A percentile compares a stretch with the other conserved stretches of the same genome.
Conservation (phyloP, 2,329 filamentous ascomycete species). For the Epichloe coenophiala region DNA sequence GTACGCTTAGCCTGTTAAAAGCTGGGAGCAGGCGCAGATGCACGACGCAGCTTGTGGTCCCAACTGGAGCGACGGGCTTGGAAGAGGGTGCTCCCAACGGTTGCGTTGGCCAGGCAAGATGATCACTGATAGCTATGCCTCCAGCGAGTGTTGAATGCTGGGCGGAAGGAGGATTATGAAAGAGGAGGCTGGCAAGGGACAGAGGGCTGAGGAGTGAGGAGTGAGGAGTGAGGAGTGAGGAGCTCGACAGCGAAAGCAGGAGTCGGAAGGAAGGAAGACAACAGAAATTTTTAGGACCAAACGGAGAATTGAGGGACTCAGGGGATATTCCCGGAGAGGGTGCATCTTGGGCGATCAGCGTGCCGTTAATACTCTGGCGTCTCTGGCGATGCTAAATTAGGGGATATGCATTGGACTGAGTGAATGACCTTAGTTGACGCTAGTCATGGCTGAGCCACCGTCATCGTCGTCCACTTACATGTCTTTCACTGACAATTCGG, state of each 20-base stretch:
- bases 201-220: not conserved
- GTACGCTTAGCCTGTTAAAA: not conserved
- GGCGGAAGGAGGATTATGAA: not conserved
- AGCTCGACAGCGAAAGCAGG: not conserved
- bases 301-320: not conserved
- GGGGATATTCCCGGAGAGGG: slow-evolving; percentile 3
- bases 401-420: too few relatives aligned
- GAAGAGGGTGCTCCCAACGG: slow-evolving; percentile 6
- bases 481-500: too few relatives aligned
- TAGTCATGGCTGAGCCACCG: too few relatives aligned
- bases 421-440: too few relatives aligned
- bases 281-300: not conserved
- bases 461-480: too few relatives aligned
- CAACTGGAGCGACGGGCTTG: not conserved
- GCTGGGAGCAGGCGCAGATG: not conserved
- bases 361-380: not conserved
- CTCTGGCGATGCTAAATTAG: not conserved
- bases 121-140: not conserved
- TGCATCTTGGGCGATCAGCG: slow-evolving; percentile 1
- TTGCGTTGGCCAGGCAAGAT: not conserved
- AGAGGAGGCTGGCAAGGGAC: not conserved
- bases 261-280: not conserved
- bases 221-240: not conserved
- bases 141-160: not conserved
- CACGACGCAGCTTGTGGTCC: not conserved